Base-by-base conservation (phyloP, 495 filamentous ascomycete species). In the Aspergillus cristatus region DNA sequence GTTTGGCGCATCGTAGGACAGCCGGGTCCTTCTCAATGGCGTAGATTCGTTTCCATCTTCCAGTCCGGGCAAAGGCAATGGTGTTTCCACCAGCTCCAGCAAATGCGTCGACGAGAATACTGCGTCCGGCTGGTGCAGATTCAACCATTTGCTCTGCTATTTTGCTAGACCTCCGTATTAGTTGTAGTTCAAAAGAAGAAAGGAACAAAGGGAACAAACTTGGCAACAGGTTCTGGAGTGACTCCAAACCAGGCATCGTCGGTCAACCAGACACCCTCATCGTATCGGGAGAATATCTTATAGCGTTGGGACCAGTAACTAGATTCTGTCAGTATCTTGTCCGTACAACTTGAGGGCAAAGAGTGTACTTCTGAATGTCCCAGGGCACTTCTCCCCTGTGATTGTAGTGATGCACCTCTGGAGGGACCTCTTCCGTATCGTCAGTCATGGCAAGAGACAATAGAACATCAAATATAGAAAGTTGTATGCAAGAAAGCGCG, bases 241-340 rank as follows among this genome's bases (percentile, higher is more conserved):
- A 97, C 84, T 32, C 88, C 93, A 60, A 87, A 98, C 91, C 91
- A 98, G 18, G 86, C 82, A 63, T 85, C 78, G 50, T 87, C 78
- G 0, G 91, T 97, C 67, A 97, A 78, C 71, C 79, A 84, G 53
- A 98, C 74, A 12, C 86, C 90, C 28, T 86, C 76, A 50, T 86
- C 79, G 53, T 90, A 94, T 42, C 62, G 72, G 22, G 79, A 76
- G 60, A 93, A 97, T 36, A 97, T 81, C 32, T 74, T 77, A 54
- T 88, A 75, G 15, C 91, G 76, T 54, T 97, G 93, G 14, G 76
- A 65, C 75, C 81, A 98, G 63, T 97, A 98, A 57, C 86, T 91
- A 40, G 7, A 28, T 28, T 17, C 11, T 12, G 45, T 63, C 39
- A 57, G 41, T 17, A 12, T 5, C 20, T 8, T 3, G 34, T 8